Evolutionary conservation across 2,329 filamentous ascomycete genomes (phyloP).

Genomic region (Paramyrothecium sp.): DNA sequence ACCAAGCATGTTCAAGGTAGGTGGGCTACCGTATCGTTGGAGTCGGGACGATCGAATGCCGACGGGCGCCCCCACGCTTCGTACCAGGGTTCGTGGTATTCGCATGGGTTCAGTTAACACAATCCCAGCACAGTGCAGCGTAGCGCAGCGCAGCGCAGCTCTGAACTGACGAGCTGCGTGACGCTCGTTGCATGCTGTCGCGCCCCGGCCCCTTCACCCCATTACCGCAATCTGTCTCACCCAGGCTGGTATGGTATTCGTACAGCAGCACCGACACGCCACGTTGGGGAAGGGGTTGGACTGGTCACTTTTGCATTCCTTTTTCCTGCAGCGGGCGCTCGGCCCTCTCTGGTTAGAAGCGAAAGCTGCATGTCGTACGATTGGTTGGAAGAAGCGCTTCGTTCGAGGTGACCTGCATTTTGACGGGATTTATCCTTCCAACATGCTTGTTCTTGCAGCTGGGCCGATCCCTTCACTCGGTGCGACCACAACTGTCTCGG

Average conservation of each 20-base stretch:
- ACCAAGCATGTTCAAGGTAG: neutral
- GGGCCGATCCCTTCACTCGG: neutral
- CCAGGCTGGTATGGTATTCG: too few relatives aligned
- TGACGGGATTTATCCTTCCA: neutral
- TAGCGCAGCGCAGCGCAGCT: too few relatives aligned
- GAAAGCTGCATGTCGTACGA: neutral
- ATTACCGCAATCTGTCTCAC: too few relatives aligned
- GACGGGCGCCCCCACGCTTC: neutral
- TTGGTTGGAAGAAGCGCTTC: neutral
- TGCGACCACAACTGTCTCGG: neutral
- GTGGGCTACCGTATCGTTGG: neutral
- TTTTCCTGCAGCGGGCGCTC: neutral
- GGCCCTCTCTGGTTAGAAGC: neutral
- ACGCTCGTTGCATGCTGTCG: too few relatives aligned
- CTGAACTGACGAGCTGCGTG: too few relatives aligned
- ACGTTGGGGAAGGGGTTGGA: too few relatives aligned
- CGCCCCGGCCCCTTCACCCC: too few relatives aligned
- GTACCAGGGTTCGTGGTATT: neutral
- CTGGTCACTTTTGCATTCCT: too few relatives aligned
- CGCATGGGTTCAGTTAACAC: neutral
- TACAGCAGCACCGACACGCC: too few relatives aligned
- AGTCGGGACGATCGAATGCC: neutral
- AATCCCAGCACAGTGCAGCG: too few relatives aligned
- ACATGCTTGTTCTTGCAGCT: neutral
- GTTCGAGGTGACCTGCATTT: neutral